Conservation (phyloP, 495 filamentous ascomycete species). For the Penicillium alfredii region DNA sequence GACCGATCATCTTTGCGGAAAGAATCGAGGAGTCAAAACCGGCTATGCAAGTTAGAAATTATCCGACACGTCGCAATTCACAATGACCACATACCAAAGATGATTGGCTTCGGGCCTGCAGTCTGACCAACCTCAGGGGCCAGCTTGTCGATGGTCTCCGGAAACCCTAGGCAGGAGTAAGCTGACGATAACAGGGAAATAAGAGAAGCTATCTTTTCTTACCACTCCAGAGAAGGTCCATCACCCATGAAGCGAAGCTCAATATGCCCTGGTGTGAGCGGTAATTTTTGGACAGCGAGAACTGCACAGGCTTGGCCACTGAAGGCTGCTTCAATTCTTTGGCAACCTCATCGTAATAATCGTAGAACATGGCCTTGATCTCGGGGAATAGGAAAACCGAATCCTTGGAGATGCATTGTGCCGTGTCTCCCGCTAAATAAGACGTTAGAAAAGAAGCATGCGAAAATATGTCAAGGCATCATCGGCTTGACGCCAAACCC, state of each 20-base stretch:
- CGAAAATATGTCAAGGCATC: too few relatives aligned
- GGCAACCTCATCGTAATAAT: constrained; percentile 20
- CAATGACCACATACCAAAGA: constrained; percentile 23
- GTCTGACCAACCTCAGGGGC: constrained; percentile 32
- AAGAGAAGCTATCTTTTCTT: not conserved
- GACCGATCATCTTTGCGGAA: constrained; percentile 18
- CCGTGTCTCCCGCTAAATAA: constrained; percentile 36
- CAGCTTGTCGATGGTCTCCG: constrained; percentile 36
- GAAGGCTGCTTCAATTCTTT: constrained; percentile 10
- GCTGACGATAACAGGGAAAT: not conserved
- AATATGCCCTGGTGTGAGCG: constrained; percentile 43
- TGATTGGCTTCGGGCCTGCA: constrained; percentile 31
- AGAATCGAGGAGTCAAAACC: constrained; percentile 24
- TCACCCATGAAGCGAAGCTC: constrained; percentile 33
- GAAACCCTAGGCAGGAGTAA: constrained; percentile 23
- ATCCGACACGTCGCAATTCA: constrained; percentile 2
- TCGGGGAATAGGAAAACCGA: constrained; percentile 38
- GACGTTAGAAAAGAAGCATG: too few relatives aligned
- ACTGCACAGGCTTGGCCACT: constrained; percentile 22
- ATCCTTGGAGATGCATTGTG: constrained; percentile 42
- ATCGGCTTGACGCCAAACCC: not conserved
- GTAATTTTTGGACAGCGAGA: constrained; percentile 32
- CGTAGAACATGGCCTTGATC: constrained; percentile 34
- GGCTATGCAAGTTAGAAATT: constrained; percentile 9
- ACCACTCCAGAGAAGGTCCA: constrained; percentile 22